Percentiles rank a stretch among this genome's conserved stretches.
phyloP scores from a whole-genome alignment of 495 filamentous ascomycete species.

The Penicillium alfredii region DNA sequence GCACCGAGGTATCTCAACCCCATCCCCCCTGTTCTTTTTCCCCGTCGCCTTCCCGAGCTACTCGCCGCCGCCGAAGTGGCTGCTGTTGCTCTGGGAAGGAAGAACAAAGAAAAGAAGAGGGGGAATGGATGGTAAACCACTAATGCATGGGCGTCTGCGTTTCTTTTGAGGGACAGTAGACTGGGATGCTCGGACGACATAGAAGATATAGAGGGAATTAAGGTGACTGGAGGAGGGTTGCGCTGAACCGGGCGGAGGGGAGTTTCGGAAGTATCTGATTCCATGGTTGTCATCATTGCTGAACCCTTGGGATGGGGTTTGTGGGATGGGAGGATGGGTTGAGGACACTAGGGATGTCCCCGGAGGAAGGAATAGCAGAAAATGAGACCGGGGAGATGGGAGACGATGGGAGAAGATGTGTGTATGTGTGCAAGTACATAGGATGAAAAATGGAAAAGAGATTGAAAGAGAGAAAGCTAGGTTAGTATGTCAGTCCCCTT shows the following conservation, averaged over 20 bases:
- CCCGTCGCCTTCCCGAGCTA: constrained; percentile 8
- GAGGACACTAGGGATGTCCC: too few relatives aligned
- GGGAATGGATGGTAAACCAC: too few relatives aligned
- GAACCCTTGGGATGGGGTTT: constrained; percentile 5
- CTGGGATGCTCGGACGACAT: too few relatives aligned
- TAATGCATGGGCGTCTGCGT: too few relatives aligned
- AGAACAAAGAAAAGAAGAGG: background rate
- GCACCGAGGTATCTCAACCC: too few relatives aligned
- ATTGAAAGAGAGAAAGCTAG: constrained; percentile 17
- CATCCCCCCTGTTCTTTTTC: constrained; percentile 1
- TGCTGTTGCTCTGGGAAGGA: constrained; percentile 25
- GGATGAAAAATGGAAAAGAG: constrained; percentile 2
- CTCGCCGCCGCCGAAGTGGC: constrained; percentile 18
- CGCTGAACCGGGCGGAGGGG: constrained; percentile 7
- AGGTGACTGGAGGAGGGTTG: too few relatives aligned
- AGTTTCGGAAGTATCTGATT: constrained; percentile 52
- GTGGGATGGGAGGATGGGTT: background rate
- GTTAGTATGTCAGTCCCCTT: constrained; percentile 59
- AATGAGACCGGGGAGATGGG: background rate
- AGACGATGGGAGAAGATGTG: background rate
- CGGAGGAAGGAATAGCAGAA: too few relatives aligned
- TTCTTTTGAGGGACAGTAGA: too few relatives aligned
- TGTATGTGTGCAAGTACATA: constrained; percentile 2
- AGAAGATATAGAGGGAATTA: too few relatives aligned
- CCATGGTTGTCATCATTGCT: constrained; percentile 44